These are phyloP conservation scores for Suhomyces sp. DNA, from an alignment of 805 yeast species.

Conservation along the genomic window DNA sequence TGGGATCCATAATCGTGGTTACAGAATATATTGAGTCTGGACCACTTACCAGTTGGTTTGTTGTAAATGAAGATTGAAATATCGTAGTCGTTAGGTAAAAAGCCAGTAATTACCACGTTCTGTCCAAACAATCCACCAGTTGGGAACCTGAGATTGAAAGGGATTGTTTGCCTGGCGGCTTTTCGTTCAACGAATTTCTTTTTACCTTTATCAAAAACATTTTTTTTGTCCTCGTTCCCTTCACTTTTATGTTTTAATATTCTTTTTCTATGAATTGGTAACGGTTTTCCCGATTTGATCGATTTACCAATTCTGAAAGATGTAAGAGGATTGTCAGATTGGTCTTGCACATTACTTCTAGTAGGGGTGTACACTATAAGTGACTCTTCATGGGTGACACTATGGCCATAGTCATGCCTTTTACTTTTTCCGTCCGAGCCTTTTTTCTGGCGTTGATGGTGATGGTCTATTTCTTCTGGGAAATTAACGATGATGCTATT, in stretches of 20 bases:
- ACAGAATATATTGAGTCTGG: slow-evolving; percentile 54
- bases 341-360: slow-evolving; percentile 9
- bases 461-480: slow-evolving; percentile 24
- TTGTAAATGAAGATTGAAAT: slow-evolving; percentile 52
- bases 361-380: slow-evolving; percentile 37
- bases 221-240: neutral
- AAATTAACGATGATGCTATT: slow-evolving; percentile 36
- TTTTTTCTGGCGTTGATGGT: slow-evolving; percentile 5
- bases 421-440: slow-evolving; percentile 4
- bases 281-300: slow-evolving; percentile 29
- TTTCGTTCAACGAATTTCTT: slow-evolving; percentile 3
- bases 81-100: slow-evolving; percentile 46
- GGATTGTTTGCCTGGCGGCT: slow-evolving; percentile 30
- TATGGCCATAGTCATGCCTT: slow-evolving; percentile 3
- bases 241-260: slow-evolving; percentile 4
- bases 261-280: slow-evolving; percentile 31
- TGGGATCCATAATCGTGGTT: slow-evolving; percentile 55
- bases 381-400: slow-evolving; percentile 11
- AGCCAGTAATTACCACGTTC: slow-evolving; percentile 62
- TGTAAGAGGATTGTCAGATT: slow-evolving; percentile 30
- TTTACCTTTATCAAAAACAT: neutral
- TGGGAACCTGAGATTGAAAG: slow-evolving; percentile 52
- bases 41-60: slow-evolving; percentile 61
- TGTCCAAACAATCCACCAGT: slow-evolving; percentile 66
- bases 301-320: slow-evolving; percentile 36